Conservation (phyloP, 495 filamentous ascomycete species). For the Neurospora tetrasperma region DNA sequence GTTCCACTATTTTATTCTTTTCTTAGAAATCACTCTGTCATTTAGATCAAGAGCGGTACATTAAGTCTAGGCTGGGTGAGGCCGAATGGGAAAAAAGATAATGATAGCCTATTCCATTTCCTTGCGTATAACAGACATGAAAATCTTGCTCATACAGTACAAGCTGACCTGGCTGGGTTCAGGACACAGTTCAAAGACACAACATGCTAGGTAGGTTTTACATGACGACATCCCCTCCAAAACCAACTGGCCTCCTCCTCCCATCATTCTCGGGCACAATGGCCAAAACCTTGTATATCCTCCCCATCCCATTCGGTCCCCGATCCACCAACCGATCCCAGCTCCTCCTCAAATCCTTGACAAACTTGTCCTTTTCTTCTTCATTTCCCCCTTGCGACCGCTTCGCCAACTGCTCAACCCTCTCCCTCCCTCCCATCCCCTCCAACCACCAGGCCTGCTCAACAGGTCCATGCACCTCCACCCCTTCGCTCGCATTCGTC, state of each 20-base stretch:
- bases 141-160: not conserved
- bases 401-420: slow-evolving; percentile 56
- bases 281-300: slow-evolving; percentile 85
- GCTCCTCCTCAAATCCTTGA: slow-evolving; percentile 61
- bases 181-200: not conserved
- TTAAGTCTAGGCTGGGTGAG: not conserved
- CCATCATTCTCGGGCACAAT: slow-evolving; percentile 76
- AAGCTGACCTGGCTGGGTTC: not conserved
- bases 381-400: slow-evolving; percentile 30
- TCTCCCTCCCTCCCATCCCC: slow-evolving; percentile 69
- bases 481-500: slow-evolving; percentile 55
- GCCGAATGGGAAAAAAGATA: not conserved
- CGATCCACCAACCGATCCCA: slow-evolving; percentile 74
- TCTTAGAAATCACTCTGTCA: not conserved
- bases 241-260: slow-evolving; percentile 70
- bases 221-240: slow-evolving; percentile 61
- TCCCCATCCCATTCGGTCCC: slow-evolving; percentile 75
- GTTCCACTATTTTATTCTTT: not conserved
- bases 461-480: slow-evolving; percentile 90
- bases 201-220: not conserved
- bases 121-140: not conserved
- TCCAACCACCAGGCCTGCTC: slow-evolving; percentile 73
- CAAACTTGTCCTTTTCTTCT: slow-evolving; percentile 48
- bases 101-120: not conserved
- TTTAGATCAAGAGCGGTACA: not conserved